Evolutionary conservation across 2,329 filamentous ascomycete genomes (phyloP), one percentile per base, ranked within the genome.

Genomic region (Cephalotrichum gorgonifer): DNA sequence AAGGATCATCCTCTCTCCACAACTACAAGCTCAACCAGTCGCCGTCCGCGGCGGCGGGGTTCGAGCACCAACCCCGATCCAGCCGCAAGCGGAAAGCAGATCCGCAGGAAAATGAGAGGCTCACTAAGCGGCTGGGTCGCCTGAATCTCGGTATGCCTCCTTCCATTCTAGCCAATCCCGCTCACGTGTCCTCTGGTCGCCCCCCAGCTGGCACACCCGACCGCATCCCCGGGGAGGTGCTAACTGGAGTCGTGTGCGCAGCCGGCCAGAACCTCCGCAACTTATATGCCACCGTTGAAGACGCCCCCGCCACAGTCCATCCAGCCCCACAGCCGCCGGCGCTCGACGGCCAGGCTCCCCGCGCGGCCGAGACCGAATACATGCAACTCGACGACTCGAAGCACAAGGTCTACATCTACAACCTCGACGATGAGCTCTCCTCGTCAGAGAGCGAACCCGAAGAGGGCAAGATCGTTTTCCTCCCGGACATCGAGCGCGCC

Each of bases 351-450:
- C 44, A 38, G 35, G 15, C 12, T 4, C 25, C 55, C 44, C 54
- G 53, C 47, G 47, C 55, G 44, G 60, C 61, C 20, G 69, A 78
- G 3, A 4, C 35, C 54, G 84, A 88, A 56, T 60, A 65, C 50
- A 96, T 97, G 91, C 77, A 85, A 50, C 63, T 97, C 52, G 90
- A 97, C 67, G 84, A 95, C 66, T 84, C 86, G 28, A 86, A 86
- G 58, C 76, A 95, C 69, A 87, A 85, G 60, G 81, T 96, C 52
- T 96, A 93, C 73, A 89, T 98, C 57, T 84, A 90, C 71, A 83
- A 94, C 65, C 74, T 98, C 9, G 89, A 95, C 61, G 85, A 85
- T 57, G 91, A 97, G 67, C 77, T 97, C 28, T 83, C 84, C 14
- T 70, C 69, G 7, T 63, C 64, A 26, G 79, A 85, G 52, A 69